Base-by-base conservation (phyloP, 2,329 filamentous ascomycete genomes). In the Metarhizium brunneum region DNA sequence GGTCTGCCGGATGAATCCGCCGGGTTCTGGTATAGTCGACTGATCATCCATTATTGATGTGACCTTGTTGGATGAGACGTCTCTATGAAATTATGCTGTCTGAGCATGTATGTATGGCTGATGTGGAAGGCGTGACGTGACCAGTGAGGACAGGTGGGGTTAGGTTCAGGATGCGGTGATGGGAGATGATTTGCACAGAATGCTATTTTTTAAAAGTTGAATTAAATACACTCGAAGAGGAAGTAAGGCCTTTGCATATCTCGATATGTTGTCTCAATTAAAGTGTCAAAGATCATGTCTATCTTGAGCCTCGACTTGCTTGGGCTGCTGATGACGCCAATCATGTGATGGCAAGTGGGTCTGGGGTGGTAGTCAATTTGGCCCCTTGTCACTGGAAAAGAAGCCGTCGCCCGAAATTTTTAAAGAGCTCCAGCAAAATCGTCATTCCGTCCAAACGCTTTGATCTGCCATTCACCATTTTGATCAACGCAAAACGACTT, bases 1-100 rank as follows among this genome's bases (percentile, higher is more conserved):
- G 2, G 65, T 63, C 1, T 63, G 63, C 0, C 70, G 73, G n/a
- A 84, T 52, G 61, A 84, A 84, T 40, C 81, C 81, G 2, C 80
- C 81, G 0, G 75, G 68, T 1, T 66, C 66, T 0, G 60, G 59
- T 2, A 57, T 29, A 6, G 10, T 14, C 14, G 30, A 20, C 13
- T 25, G 30, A n/a, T 13, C 4, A 10, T 29, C 35, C 43, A 54
- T 54, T 16, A 20, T 47, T 13, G 13, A 30, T 47, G 25, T 13
- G 25, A 7, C 42, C n/a, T 45, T 2, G 16, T 6, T 14, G 7
- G 11, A 25, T 45, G 42, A 20, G 6, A 4, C n/a, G 6, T 7
- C 18, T 25, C n/a, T 45, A 6, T 18, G 18, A 18, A 20, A 8
- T 6, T 6, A 10, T 20, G 42, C 42, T 45, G 18, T 20, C 16